Evolutionary conservation across 2,329 filamentous ascomycete genomes (phyloP), one percentile per base, ranked within the genome.

Genomic region (Huntiella bhutanensis): DNA sequence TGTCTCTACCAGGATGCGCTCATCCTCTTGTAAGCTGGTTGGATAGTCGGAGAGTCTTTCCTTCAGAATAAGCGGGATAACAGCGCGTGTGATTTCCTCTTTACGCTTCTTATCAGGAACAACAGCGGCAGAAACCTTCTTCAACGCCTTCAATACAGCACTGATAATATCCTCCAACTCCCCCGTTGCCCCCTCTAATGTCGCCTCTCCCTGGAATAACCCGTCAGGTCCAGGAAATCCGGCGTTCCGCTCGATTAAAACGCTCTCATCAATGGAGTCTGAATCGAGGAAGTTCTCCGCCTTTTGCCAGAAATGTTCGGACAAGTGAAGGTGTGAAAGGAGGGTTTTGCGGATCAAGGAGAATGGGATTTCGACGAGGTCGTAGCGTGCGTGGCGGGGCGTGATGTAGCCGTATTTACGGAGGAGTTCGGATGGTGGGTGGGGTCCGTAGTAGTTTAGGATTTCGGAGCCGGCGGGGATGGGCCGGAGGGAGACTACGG

Each of bases 401-500:
- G 84, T 88, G n/a, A 86, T 75, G 55, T 93, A 94, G 13, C 87
- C 87, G 54, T 94, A 93, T 11, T 86, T 71, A 33, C 87, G 70
- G 8, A 94, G 69, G 5, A 94, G 66, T 56, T 95, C 86, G 1
- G 82, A 80, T 49, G 82, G 81, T 7, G 85, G 81, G 3, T 92
- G 72, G 4, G 85, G 77, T 0, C 87, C 87, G 53, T 93, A 93
- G 62, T 93, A 87, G 58, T 93, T 93, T 57, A 87, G 74, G 13
- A 94, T 74, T 59, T 93, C 82, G 47, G 84, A 73, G 4, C 82
- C 82, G 0, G 72, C 70, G 17, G 61, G 62, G 55, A 94, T 85
- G 1, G 71, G 62, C 38, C 77, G 73, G 49, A 87, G 66, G 0
- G 81, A 69, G 17, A 77, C 80, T 59, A 91, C 88, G 2, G 77